Conservation (phyloP, 2,329 filamentous ascomycete species). For the Parastagonospora nodorum region DNA sequence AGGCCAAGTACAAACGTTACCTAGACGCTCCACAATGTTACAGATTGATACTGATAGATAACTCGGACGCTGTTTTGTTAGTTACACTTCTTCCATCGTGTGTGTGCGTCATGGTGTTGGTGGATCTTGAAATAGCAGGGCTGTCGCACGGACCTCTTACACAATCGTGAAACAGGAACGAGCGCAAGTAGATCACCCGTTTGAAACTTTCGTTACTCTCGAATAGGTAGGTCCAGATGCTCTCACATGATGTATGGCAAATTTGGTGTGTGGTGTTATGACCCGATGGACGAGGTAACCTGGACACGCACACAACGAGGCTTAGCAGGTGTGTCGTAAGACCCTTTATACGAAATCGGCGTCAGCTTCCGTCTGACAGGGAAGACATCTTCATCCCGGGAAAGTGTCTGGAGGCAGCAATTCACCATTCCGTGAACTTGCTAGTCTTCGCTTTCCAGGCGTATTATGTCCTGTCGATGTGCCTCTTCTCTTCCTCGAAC, state of each 20-base stretch:
- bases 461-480: background rate
- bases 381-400: constrained; percentile 15
- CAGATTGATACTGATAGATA: too few relatives aligned
- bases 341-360: too few relatives aligned
- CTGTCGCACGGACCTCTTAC: constrained; percentile 27
- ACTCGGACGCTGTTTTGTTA: too few relatives aligned
- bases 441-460: background rate
- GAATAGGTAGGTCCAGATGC: background rate
- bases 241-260: background rate
- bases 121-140: constrained; percentile 23
- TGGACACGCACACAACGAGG: too few relatives aligned
- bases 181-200: constrained; percentile 19
- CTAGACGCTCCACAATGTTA: too few relatives aligned
- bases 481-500: constrained; percentile 26
- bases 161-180: constrained; percentile 20
- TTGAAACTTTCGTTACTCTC: constrained; percentile 24
- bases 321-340: too few relatives aligned
- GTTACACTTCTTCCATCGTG: background rate
- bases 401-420: constrained; percentile 41
- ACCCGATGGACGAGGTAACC: too few relatives aligned
- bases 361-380: background rate
- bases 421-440: constrained; percentile 17
- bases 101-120: background rate
- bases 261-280: too few relatives aligned
- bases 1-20: too few relatives aligned